phyloP scores from a whole-genome alignment of 257 asterid species.

The Lycium ferocissimum region DNA sequence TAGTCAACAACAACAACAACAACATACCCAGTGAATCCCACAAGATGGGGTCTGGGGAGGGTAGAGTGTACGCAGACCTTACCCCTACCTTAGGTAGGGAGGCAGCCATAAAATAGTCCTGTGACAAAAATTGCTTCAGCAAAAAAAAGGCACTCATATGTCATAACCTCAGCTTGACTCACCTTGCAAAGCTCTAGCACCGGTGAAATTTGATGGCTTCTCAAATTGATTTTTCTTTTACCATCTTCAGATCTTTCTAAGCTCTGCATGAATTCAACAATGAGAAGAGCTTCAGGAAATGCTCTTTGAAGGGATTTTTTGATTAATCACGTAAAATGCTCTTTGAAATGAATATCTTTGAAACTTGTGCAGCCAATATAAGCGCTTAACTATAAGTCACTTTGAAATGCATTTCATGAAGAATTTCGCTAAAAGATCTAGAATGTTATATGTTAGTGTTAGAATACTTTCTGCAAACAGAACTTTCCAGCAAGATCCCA shows the following conservation, averaged over 20 bases:
- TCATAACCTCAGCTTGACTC: constrained; percentile 28
- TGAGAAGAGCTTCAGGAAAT: constrained; percentile 13
- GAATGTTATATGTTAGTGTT: not conserved
- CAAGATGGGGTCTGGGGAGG: too few species aligned
- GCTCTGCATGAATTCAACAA: constrained; percentile 58
- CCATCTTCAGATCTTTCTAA: constrained; percentile 77
- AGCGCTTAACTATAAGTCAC: not conserved
- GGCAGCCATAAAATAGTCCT: not conserved
- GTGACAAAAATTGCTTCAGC: not conserved
- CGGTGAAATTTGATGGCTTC: constrained; percentile 86
- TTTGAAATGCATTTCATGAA: constrained; percentile 14
- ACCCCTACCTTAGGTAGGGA: too few species aligned
- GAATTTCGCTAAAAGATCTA: not conserved
- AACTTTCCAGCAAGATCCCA: not conserved
- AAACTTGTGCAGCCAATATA: not conserved
- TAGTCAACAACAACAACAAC: too few species aligned
- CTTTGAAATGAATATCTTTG: not conserved
- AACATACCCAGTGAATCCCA: too few species aligned
- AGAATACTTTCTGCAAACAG: not conserved
- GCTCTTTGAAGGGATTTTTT: not conserved
- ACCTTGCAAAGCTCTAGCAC: constrained; percentile 92
- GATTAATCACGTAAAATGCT: not conserved
- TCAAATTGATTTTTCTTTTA: constrained; percentile 70
- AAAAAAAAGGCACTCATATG: not conserved
- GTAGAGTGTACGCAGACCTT: too few species aligned